These are phyloP conservation scores for Begonia peltatifolia DNA, from an alignment of 306 rosid species.

Conservation along the genomic window DNA sequence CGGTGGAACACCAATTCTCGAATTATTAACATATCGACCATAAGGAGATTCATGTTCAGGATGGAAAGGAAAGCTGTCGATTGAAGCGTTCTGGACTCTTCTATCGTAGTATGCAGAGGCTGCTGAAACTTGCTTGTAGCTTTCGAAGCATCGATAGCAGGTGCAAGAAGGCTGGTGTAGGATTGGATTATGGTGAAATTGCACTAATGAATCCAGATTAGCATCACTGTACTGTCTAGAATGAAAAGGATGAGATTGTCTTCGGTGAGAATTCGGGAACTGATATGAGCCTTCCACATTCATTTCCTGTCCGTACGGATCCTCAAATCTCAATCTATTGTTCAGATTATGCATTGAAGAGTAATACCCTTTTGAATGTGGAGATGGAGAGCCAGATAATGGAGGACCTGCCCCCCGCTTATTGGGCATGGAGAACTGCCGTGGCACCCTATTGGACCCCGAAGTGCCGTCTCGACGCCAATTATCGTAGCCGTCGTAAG, in stretches of 20 bases:
- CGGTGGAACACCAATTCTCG: slow-evolving; percentile 32
- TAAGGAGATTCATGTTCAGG: slow-evolving; percentile 35
- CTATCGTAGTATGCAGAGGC: slow-evolving; percentile 36
- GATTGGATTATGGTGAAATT: slow-evolving; percentile 31
- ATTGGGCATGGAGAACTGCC: slow-evolving; percentile 37
- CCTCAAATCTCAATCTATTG: slow-evolving; percentile 45
- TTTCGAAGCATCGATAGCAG: slow-evolving; percentile 61
- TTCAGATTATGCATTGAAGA: slow-evolving; percentile 47
- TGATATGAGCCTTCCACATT: slow-evolving; percentile 33
- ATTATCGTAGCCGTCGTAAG: slow-evolving; percentile 32
- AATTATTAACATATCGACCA: slow-evolving; percentile 37
- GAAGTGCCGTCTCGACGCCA: slow-evolving; percentile 40
- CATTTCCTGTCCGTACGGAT: slow-evolving; percentile 47
- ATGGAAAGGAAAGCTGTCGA: slow-evolving; percentile 38
- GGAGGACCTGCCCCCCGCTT: slow-evolving; percentile 42
- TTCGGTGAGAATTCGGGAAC: slow-evolving; percentile 34
- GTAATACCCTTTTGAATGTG: slow-evolving; percentile 37
- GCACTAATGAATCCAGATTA: slow-evolving; percentile 34
- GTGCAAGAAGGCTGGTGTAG: slow-evolving; percentile 72
- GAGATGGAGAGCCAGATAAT: slow-evolving; percentile 41
- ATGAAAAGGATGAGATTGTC: slow-evolving; percentile 51
- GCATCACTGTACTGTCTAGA: slow-evolving; percentile 41
- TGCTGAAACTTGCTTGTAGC: slow-evolving; percentile 30
- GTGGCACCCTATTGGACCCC: slow-evolving; percentile 27
- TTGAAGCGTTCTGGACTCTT: slow-evolving; percentile 37